Conservation (phyloP, 1,284 basidiomycete species). For the Malassezia sp. region DNA sequence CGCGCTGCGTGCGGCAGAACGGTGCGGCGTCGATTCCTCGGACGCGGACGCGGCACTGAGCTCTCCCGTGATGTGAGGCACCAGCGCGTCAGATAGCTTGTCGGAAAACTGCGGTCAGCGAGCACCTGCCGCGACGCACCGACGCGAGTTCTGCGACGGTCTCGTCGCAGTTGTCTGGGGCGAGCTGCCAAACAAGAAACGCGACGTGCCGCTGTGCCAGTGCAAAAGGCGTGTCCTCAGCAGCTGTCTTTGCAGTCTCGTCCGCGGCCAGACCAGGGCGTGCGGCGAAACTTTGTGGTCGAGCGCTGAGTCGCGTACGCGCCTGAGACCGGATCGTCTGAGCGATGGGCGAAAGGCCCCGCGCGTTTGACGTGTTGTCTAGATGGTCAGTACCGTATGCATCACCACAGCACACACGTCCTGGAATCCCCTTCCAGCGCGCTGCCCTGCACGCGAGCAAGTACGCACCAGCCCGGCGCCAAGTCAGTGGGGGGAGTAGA, state of each 20-base stretch:
- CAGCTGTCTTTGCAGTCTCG: too few species aligned
- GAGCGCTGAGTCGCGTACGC: not conserved
- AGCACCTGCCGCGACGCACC: too few species aligned
- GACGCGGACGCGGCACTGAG: not conserved
- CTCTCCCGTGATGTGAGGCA: too few species aligned
- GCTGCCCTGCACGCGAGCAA: too few species aligned
- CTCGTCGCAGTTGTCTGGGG: not conserved
- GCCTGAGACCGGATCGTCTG: slow-evolving; percentile 18
- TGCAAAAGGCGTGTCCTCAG: too few species aligned
- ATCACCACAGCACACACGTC: slow-evolving; percentile 1
- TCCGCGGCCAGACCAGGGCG: too few species aligned
- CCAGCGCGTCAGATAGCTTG: not conserved
- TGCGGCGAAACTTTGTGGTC: too few species aligned
- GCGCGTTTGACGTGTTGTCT: slow-evolving; percentile 9
- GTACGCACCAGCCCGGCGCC: not conserved
- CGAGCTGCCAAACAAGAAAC: slow-evolving; percentile 11
- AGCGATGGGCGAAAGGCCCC: slow-evolving; percentile 23
- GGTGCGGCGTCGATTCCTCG: too few species aligned
- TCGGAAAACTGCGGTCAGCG: not conserved
- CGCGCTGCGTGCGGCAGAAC: too few species aligned
- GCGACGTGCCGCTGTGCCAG: slow-evolving; percentile 57
- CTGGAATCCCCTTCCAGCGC: too few species aligned
- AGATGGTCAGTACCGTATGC: too few species aligned
- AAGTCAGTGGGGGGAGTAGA: not conserved
- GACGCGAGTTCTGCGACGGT: slow-evolving; percentile 9